Evolutionary conservation across 192 early-diverging fungal genomes (phyloP), one percentile per base, ranked within the genome.

Genomic region (Cladochytrium replicatum): DNA sequence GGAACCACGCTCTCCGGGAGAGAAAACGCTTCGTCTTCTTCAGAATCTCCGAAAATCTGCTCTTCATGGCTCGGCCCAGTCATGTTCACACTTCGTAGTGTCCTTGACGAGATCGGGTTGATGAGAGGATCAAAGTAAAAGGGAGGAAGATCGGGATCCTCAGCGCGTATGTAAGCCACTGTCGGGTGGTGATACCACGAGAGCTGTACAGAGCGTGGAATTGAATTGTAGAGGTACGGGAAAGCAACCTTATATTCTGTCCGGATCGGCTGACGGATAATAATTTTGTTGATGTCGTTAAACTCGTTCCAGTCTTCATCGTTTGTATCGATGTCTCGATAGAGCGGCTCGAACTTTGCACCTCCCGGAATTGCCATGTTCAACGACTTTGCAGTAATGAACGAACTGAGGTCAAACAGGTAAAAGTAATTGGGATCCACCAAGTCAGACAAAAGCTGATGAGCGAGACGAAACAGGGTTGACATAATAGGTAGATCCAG

Each of bases 251-350:
- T 93, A 77, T 99, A 97, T 70, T 99, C 96, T 34, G 96, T 94
- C 41, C 96, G 84, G 49, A 99, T 86, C 19, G 92, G 93, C 60
- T 99, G 93, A 37, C 96, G 86, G 47, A 99, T 95, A 49, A 99
- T 99, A 52, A 99, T 91, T 69, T 99, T 99, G 85, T 93, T 91
- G 74, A 99, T 97, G 60, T 99, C 96, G 71, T 99, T 99, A 68
- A 99, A 99, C 64, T 99, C 96, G 67, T 97, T 99, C 96, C 96
- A 99, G 72, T 99, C 96, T 63, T 99, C 93, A 64, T 99, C 96
- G 0, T 81, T 86, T 1, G 90, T 80, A 57, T 99, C 90, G 55
- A 91, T 79, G 66, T 99, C 96, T n/a, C 88, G 82, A 66, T 86
- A 88, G 28, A 99, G 72, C 5, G 96, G 93, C 69, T 99, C 96